Evolutionary conservation across 73 alveolate genomes (phyloP).

Genomic region (Blepharisma japonicum): DNA sequence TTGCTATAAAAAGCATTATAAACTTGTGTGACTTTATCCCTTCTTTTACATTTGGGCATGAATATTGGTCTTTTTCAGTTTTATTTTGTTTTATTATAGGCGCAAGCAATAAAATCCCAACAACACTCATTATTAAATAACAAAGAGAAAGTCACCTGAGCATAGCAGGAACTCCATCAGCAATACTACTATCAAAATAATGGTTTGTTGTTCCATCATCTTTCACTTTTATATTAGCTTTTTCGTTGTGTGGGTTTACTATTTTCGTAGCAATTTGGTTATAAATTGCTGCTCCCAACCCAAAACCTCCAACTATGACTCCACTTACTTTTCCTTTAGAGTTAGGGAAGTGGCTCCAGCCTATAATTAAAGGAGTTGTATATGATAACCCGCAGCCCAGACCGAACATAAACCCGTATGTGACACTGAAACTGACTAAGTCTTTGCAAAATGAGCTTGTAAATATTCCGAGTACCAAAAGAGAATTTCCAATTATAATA

Average conservation of each 20-base stretch:
- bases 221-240: conserved; percentile 30
- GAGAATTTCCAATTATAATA: conserved; percentile 1
- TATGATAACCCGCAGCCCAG: neutral
- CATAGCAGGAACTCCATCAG: conserved; percentile 56
- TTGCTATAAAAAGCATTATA: conserved; percentile 34
- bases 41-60: conserved; percentile 20
- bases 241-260: conserved; percentile 51
- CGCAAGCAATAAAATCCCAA: conserved; percentile 31
- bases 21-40: conserved; percentile 26
- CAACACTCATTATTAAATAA: conserved; percentile 31
- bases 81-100: neutral
- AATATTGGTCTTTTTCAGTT: neutral
- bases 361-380: neutral
- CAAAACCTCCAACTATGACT: neutral
- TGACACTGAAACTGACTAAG: neutral
- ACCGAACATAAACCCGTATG: neutral
- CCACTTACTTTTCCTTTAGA: conserved; percentile 24
- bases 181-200: conserved; percentile 29
- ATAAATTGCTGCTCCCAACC: conserved; percentile 33
- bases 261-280: conserved; percentile 43
- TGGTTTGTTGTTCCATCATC: conserved; percentile 32
- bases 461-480: neutral
- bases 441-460: neutral
- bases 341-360: conserved; percentile 29
- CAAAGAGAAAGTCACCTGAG: conserved; percentile 30